Evolutionary conservation across 2,329 filamentous ascomycete species (phyloP).

Genomic region (Aspergillus sp.): DNA sequence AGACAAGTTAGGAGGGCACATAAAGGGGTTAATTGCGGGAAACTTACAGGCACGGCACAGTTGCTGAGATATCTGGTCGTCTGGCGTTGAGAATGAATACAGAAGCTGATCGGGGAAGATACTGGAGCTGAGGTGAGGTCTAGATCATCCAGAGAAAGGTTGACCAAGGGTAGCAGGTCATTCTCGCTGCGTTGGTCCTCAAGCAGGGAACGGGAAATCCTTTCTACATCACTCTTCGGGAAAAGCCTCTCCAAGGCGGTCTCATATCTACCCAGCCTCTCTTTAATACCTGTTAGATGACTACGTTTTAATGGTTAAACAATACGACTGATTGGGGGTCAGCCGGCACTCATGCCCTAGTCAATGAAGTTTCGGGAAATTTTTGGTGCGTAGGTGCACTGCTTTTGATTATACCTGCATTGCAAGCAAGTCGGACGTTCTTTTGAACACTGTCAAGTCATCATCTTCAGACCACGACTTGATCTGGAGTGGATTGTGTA

Average conservation of each 20-base stretch:
- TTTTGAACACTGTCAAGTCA: neutral
- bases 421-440: neutral
- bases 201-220: neutral
- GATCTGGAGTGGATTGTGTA: too few species aligned
- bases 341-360: neutral
- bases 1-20: too few species aligned
- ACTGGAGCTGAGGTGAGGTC: neutral
- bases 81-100: neutral
- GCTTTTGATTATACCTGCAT: neutral
- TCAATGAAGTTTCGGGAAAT: neutral
- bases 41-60: too few species aligned
- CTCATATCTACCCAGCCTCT: neutral
- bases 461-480: neutral
- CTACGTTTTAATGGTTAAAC: neutral
- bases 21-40: too few species aligned
- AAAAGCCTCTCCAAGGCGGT: neutral
- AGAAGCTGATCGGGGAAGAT: neutral
- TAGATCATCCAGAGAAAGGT: neutral
- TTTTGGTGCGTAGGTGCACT: neutral
- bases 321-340: neutral
- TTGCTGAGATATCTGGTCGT: neutral
- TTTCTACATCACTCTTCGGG: neutral
- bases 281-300: neutral
- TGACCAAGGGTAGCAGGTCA: neutral
- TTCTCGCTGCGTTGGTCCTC: neutral